Evolutionary conservation across 2,329 filamentous ascomycete species (phyloP), one percentile per base, ranked within the genome.

Genomic region (Stylonectria norvegica): DNA sequence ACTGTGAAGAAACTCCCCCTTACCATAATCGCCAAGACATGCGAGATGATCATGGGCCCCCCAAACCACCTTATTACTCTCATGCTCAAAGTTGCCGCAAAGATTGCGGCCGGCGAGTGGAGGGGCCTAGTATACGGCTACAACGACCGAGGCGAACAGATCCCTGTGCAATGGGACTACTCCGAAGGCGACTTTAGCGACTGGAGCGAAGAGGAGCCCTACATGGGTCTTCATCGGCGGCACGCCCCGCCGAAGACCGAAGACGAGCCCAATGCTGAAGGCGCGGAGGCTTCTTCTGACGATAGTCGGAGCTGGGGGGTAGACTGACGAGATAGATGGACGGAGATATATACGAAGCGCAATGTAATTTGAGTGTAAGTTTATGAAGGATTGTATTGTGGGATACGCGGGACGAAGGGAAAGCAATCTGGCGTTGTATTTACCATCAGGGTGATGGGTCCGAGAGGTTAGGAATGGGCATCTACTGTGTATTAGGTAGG

Each of bases 31-130:
- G 78, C 83, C 40, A 90, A 87, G 64, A 89, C 89, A 0, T 82
- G 79, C 48, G 81, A 86, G 36, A 75, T 93, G 20, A 74, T 95
- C 4, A 68, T 95, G 11, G 81, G 86, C 0, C 89, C 89, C n/a
- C 89, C 90, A 0, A 78, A 83, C 12, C 81, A 90, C 53, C 75
- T 95, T 2, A 77, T 95, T 23, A 73, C 79, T 18, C 70, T 95
- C 28, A 89, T 95, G 73, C 75, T 95, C 4, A 81, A 81, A 40
- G 87, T 95, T 41, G 87, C 89, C 1, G 83, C 86, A 0, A 81
- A 79, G 47, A 88, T 95, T 47, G 76, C 82, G 1, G 72, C 72
- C 20, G 79, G 77, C 14, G 73, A 78, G 65, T 81, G 76, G 82
- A 69, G 77, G 56, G 85, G 78, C 47, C 65, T 76, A 51, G 70